Evolutionary conservation across 1,284 basidiomycete genomes (phyloP), one percentile per base, ranked within the genome.

Genomic region (Moniliella sp.): DNA sequence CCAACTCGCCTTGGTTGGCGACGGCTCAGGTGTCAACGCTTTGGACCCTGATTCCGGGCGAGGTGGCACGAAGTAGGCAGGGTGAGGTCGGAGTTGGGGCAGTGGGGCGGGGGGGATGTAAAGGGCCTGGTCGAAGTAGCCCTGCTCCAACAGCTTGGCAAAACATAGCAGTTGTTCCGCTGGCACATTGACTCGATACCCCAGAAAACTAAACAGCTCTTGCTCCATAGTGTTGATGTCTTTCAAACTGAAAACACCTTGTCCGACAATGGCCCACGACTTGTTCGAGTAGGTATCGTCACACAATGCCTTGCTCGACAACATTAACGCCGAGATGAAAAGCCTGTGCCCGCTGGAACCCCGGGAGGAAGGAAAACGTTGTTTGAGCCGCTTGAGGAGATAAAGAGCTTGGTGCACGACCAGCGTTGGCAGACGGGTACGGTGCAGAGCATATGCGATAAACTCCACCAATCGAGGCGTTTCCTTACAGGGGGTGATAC

Each of bases 171-270:
- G 42, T 13, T 50, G 50, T 16, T 46, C 45, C n/a, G 40, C 43
- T 28, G 40, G 34, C 3, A 54, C 50, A 27, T 51, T 50, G 34
- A 59, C 47, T 34, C 49, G 45, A 39, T 48, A 48, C 30, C 48
- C 56, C 15, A 59, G 46, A 34, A 55, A 58, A 12, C 46, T 48
- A 19, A 61, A 56, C 15, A 61, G 43, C 37, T 61, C 57, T 18
- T 57, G 48, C 39, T 61, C 57, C 53, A 61, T 59, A 37, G 57
- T 54, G 38, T 61, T 61, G 34, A 61, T 42, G 36, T 61, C 57
- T 18, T 46, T 46, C 15, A 57, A 35, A 27, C 40, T 45, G 34
- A 61, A 59, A 27, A 61, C 40, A 12, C 52, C 52, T 30, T 61
- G 57, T 12, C 56, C 48, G 26, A 59, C 57, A 26, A 61, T 57